Base-by-base conservation (phyloP, 495 filamentous ascomycete species). In the Amniculicola lignicola region DNA sequence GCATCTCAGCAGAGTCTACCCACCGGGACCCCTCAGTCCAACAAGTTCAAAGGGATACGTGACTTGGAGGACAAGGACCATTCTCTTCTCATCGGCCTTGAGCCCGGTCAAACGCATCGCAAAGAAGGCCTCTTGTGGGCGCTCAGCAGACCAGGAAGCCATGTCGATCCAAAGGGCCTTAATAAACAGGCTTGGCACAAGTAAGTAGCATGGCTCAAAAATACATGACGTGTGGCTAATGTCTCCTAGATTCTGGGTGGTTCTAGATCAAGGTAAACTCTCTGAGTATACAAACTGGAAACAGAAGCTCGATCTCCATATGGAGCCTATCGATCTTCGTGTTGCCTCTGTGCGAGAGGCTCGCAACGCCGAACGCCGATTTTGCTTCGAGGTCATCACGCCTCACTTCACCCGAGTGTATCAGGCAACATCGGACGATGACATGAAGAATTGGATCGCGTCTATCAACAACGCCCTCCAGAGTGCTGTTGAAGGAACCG, bases 211-310 rank as follows among this genome's bases (percentile, higher is more conserved):
- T 9, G n/a, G 29, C 29, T n/a, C 1, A 38, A 29, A 19, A 24
- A 3, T 1, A 5, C 33, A 14, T 41, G 15, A 9, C 15, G 33
- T 24, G 11, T 14, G 59, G 7, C 57, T 57, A 53, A 58, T 33
- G 31, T 22, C 23, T 47, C 9, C 57, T 27, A 96, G 91, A 65
- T 97, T 95, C 69, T 99, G 93, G 93, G 92, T 99, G 59, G 94
- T 97, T 1, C 78, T 97, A 14, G 93, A 97, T 67, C 90, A 93
- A 71, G 93, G 93, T 3, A 94, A 91, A 68, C 74, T 99, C 24
- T 95, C 93, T 1, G 93, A 99, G 65, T 97, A 99, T 70, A 94
- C 90, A 66, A 97, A 99, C 70, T 99, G 93, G 93, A 99, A 99
- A 72, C 88, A 97, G 67, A 88, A 85, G 70, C 79, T 97, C 40